These are phyloP conservation scores for Cynara cardunculus DNA, from an alignment of 129 eudicot species.

Conservation along the genomic window DNA sequence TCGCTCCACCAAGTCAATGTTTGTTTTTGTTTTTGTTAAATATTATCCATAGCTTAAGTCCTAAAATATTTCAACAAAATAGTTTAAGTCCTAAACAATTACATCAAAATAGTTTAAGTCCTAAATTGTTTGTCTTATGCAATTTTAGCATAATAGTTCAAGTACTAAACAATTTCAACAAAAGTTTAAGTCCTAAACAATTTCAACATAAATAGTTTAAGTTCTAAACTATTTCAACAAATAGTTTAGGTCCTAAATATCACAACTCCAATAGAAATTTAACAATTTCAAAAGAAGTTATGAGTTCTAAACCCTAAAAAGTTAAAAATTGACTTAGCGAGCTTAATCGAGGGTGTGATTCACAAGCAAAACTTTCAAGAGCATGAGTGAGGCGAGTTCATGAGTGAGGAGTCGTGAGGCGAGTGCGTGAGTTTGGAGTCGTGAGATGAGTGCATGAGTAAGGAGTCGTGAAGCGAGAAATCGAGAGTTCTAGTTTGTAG, in stretches of 20 bases:
- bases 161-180: neutral
- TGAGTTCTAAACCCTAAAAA: too few species aligned
- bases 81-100: neutral
- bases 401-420: neutral
- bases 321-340: too few species aligned
- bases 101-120: neutral
- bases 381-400: neutral
- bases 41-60: neutral
- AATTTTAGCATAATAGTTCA: neutral
- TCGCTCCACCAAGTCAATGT: neutral
- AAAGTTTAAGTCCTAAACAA: neutral
- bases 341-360: too few species aligned
- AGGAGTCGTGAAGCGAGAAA: neutral
- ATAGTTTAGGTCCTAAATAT: neutral
- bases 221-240: neutral
- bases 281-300: too few species aligned
- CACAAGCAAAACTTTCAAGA: neutral
- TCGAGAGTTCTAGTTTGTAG: neutral
- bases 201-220: neutral
- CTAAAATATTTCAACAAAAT: neutral
- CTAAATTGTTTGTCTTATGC: neutral
- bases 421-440: neutral
- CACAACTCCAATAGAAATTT: neutral
- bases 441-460: neutral
- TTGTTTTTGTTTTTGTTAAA: neutral